These are phyloP conservation scores for Cnidoscolus chayamansa DNA, from an alignment of 441 rosid genomes.

Conservation along the genomic window DNA sequence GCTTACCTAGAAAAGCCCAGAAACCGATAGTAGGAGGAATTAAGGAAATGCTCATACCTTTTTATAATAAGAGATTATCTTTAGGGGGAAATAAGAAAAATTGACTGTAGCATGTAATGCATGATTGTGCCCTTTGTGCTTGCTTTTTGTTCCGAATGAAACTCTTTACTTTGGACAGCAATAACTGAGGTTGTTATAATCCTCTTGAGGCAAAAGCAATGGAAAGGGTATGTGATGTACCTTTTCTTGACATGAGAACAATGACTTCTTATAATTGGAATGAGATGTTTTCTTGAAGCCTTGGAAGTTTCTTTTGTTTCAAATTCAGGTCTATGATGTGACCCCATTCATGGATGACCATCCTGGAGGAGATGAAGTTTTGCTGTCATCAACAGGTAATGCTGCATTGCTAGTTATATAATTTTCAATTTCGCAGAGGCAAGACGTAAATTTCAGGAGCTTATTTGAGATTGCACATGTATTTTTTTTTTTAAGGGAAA, in stretches of 20 bases:
- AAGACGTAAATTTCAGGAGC: not conserved
- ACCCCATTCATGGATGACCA: conserved; percentile 93
- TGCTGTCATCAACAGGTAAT: conserved; percentile 64
- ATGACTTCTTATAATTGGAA: not conserved
- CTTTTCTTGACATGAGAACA: not conserved
- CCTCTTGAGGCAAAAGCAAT: not conserved
- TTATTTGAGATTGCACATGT: not conserved
- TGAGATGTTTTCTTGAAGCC: not conserved
- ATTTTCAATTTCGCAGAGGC: not conserved
- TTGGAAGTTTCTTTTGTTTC: conserved; percentile 10
- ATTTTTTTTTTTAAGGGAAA: conserved; percentile 43
- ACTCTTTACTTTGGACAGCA: not conserved
- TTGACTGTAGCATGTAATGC: not conserved
- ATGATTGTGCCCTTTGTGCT: not conserved
- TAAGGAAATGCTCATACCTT: too few species aligned
- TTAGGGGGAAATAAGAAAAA: not conserved
- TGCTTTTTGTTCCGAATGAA: not conserved
- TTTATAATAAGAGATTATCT: not conserved
- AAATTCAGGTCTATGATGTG: conserved; percentile 78
- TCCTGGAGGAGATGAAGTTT: conserved; percentile 96
- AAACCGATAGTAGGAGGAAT: not conserved
- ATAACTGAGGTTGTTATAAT: too few species aligned
- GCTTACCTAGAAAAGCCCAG: not conserved
- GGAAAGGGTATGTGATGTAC: too few species aligned
- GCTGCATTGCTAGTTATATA: not conserved